Evolutionary conservation across 2,329 filamentous ascomycete species (phyloP).

Genomic region (Calonectria pauciramosa): DNA sequence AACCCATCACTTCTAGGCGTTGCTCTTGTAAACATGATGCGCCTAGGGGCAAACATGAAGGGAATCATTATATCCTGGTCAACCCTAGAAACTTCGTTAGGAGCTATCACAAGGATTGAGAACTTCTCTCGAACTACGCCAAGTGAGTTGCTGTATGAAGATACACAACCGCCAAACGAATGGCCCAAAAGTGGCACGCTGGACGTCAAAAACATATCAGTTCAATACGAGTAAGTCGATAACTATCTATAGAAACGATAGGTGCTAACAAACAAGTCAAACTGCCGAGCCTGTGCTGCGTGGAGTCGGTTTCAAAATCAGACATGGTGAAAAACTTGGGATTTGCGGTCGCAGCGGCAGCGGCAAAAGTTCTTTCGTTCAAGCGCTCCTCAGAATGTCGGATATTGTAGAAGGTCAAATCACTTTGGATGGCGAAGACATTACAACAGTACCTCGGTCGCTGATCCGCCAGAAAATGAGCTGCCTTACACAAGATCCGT

Average conservation of each 20-base stretch:
- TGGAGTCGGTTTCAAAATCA: conserved; percentile 48
- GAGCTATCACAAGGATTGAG: conserved; percentile 47
- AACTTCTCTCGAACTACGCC: conserved; percentile 45
- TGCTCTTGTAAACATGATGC: conserved; percentile 54
- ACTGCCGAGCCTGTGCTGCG: conserved; percentile 46
- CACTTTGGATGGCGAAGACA: conserved; percentile 60
- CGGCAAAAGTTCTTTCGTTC: conserved; percentile 55
- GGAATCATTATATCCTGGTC: conserved; percentile 47
- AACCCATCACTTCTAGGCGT: conserved; percentile 52
- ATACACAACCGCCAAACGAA: conserved; percentile 13
- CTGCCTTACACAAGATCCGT: conserved; percentile 66
- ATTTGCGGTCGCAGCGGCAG: conserved; percentile 62
- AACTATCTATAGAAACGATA: accelerated
- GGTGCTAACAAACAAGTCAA: conserved; percentile 35
- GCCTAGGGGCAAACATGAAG: conserved; percentile 44
- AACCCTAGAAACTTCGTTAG: conserved; percentile 47
- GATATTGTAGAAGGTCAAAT: conserved; percentile 60
- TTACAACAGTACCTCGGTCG: conserved; percentile 43
- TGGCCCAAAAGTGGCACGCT: conserved; percentile 45
- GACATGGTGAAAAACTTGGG: conserved; percentile 54
- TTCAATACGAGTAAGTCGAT: conserved; percentile 46
- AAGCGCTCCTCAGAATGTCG: conserved; percentile 63
- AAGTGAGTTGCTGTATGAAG: conserved; percentile 33
- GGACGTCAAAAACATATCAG: conserved; percentile 40
- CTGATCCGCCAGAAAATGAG: conserved; percentile 53